These are phyloP conservation scores for Diutina catenulata DNA, from an alignment of 1,139 yeast species.

Conservation along the genomic window DNA sequence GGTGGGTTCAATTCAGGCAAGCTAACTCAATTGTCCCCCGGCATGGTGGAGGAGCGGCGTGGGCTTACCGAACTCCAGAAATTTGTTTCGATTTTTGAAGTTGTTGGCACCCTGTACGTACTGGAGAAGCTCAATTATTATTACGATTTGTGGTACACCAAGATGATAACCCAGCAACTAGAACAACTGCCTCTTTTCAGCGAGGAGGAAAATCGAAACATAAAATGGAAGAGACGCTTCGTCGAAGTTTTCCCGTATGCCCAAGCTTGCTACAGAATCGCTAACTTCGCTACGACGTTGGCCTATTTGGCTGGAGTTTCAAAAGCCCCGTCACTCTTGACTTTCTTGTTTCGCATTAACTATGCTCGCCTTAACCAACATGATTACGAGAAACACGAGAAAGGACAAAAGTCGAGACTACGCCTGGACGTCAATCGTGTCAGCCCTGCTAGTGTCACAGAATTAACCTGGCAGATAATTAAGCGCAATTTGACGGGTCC, in stretches of 20 bases:
- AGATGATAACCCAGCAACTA: slow-evolving; percentile 38
- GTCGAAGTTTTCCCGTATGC: slow-evolving; percentile 52
- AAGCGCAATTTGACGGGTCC: slow-evolving; percentile 27
- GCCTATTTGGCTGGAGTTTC: slow-evolving; percentile 57
- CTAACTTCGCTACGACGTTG: slow-evolving; percentile 50
- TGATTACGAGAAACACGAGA: slow-evolving; percentile 29
- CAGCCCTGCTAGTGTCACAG: slow-evolving; percentile 44
- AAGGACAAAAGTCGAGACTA: background rate
- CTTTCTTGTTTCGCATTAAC: slow-evolving; percentile 50
- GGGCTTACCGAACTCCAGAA: slow-evolving; percentile 45
- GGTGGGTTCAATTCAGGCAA: slow-evolving; percentile 20
- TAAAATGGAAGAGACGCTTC: slow-evolving; percentile 31
- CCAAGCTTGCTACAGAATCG: slow-evolving; percentile 34
- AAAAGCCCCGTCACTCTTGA: slow-evolving; percentile 54
- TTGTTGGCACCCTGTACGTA: slow-evolving; percentile 59
- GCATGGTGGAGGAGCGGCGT: slow-evolving; percentile 42
- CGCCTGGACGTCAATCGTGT: slow-evolving; percentile 17
- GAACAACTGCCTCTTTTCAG: slow-evolving; percentile 20
- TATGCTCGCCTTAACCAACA: slow-evolving; percentile 57
- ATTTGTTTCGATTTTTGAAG: slow-evolving; percentile 45
- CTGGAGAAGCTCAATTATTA: slow-evolving; percentile 55
- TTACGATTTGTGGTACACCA: slow-evolving; percentile 55
- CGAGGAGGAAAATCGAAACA: slow-evolving; percentile 17
- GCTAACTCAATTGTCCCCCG: slow-evolving; percentile 32
- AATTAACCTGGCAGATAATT: slow-evolving; percentile 22